phyloP scores from a whole-genome alignment of 306 rosid genomes.

The Vigna angularis region DNA sequence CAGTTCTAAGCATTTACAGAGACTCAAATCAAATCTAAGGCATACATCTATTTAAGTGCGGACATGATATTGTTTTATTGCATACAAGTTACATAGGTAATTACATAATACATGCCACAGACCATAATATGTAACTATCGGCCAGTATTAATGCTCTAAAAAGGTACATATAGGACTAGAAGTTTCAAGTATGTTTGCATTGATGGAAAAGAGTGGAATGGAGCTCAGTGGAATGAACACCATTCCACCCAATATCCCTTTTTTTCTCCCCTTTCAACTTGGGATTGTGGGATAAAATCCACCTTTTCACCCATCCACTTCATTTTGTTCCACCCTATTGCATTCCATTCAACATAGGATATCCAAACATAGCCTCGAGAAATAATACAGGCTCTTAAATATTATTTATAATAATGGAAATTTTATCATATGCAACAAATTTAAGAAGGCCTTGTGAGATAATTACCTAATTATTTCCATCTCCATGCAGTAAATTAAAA shows the following conservation, averaged over 20 bases:
- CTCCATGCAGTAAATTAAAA: background rate
- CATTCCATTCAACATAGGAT: background rate
- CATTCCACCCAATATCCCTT: background rate
- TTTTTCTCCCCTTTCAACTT: background rate
- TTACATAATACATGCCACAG: conserved; percentile 11
- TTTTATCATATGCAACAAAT: background rate
- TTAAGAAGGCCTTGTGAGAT: background rate
- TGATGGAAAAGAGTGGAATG: background rate
- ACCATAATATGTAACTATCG: background rate
- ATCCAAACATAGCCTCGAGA: background rate
- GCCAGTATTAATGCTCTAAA: conserved; percentile 5
- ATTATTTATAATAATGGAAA: background rate
- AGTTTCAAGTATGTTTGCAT: background rate
- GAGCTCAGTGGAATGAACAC: background rate
- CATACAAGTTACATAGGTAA: conserved; percentile 14
- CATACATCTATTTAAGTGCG: background rate
- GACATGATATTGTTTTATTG: conserved; percentile 3
- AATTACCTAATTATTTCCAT: background rate
- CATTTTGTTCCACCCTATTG: conserved; percentile 12
- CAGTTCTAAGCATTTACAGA: conserved; percentile 30
- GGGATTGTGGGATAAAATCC: background rate
- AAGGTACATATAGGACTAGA: conserved; percentile 7
- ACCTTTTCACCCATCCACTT: background rate
- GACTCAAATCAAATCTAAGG: conserved; percentile 7
- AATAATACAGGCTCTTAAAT: background rate